Evolutionary conservation across 768 basidiomycete genomes (phyloP), one percentile per base, ranked within the genome.

Genomic region (Pisolithus sp.): DNA sequence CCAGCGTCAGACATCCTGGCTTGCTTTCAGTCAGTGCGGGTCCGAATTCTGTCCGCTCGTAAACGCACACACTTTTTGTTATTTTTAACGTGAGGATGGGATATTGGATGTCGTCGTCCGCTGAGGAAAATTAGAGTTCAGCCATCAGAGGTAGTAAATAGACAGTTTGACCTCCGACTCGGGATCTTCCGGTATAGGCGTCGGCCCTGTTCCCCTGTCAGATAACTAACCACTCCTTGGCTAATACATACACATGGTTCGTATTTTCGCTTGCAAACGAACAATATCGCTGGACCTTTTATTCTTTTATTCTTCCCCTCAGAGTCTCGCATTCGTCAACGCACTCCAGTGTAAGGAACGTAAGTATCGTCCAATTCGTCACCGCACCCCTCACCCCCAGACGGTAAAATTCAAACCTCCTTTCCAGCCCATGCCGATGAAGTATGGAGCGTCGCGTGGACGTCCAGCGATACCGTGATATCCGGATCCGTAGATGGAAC

Each of bases 81-180:
- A 50, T 2, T 48, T 49, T 48, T 57, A 57, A 45, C 36, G 60
- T 60, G 60, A 61, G 62, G 64, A 62, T 24, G 23, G 23, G 5
- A 24, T 24, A 5, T 24, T 24, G 23, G 81, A 85, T 86, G 88
- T 89, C 89, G 82, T 91, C 89, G 79, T 92, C 85, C 89, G 88
- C 80, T 68, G 79, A 65, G 71, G 72, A 76, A 77, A 73, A 76
- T 72, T 77, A 75, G 73, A 73, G 76, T 81, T 85, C 68, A 56
- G 39, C 28, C 48, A 46, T 15, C 10, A 44, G 50, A 40, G 23
- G 23, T 24, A 24, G 23, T 24, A 24, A 24, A 24, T 24, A 24
- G 23, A 52, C 67, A 61, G 68, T 68, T 68, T 65, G 51, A 50
- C 26, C 75, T 73, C 85, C 77, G 85, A 64, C 18, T 60, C 79